Evolutionary conservation across 441 rosid genomes (phyloP).

Genomic region (Mallotus japonicus): DNA sequence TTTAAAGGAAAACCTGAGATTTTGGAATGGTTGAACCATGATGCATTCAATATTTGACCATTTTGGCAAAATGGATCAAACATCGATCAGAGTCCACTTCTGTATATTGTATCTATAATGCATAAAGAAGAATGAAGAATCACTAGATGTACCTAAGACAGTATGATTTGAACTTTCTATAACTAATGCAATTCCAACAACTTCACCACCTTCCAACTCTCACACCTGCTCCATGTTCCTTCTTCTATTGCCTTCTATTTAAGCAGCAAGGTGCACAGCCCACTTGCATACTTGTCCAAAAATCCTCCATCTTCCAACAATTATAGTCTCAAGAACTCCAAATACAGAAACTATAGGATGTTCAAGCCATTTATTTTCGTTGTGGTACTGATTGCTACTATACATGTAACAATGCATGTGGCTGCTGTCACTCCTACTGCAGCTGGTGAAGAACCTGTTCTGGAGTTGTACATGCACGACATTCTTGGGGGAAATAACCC

Average conservation of each 20-base stretch:
- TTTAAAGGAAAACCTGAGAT: neutral
- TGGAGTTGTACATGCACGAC: conserved; percentile 92
- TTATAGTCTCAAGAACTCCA: conserved; percentile 9
- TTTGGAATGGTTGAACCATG: neutral
- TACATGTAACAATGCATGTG: conserved; percentile 20
- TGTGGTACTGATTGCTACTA: conserved; percentile 25
- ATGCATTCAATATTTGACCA: neutral
- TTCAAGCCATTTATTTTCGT: conserved; percentile 32
- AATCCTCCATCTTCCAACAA: conserved; percentile 15
- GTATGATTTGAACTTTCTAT: neutral
- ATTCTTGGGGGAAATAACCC: conserved; percentile 84
- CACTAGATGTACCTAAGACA: conserved; percentile 13
- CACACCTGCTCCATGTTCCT: conserved; percentile 38
- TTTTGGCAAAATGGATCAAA: neutral
- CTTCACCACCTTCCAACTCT: conserved; percentile 32
- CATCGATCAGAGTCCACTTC: conserved; percentile 5
- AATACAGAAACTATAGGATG: conserved; percentile 35
- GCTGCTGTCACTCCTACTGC: conserved; percentile 43
- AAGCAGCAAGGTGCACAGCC: conserved; percentile 20
- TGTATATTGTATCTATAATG: neutral
- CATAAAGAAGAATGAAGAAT: neutral
- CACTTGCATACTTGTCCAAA: conserved; percentile 26
- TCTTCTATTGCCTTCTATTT: conserved; percentile 23
- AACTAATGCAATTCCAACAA: conserved; percentile 32
- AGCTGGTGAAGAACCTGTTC: conserved; percentile 42